Evolutionary conservation across 2,329 filamentous ascomycete species (phyloP).

Genomic region (Rasamsonia emersonii): DNA sequence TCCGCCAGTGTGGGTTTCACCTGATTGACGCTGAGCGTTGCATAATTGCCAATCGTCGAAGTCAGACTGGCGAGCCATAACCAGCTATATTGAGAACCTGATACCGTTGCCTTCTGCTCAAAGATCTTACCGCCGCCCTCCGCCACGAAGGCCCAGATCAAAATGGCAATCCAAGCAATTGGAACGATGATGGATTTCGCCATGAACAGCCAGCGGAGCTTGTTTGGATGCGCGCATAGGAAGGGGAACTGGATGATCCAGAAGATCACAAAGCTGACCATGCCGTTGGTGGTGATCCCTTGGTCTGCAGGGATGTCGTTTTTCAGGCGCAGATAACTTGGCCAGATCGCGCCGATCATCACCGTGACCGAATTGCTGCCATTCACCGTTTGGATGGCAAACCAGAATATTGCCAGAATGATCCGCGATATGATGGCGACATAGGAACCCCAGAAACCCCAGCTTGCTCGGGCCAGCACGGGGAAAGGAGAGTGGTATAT

Average conservation of each 20-base stretch:
- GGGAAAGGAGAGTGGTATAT: slow-evolving; percentile 49
- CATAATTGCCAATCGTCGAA: slow-evolving; percentile 43
- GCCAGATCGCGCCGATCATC: slow-evolving; percentile 47
- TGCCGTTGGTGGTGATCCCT: slow-evolving; percentile 39
- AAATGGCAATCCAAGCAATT: slow-evolving; percentile 52
- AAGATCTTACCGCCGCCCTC: slow-evolving; percentile 10
- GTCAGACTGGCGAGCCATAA: slow-evolving; percentile 45
- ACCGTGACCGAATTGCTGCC: slow-evolving; percentile 47
- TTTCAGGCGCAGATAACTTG: slow-evolving; percentile 27
- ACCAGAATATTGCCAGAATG: slow-evolving; percentile 53
- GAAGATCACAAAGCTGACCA: slow-evolving; percentile 38
- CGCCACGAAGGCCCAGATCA: slow-evolving; percentile 32
- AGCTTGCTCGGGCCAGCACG: slow-evolving; percentile 47
- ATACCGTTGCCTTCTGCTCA: slow-evolving; percentile 37
- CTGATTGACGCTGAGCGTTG: slow-evolving; percentile 45
- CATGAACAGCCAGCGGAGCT: slow-evolving; percentile 29
- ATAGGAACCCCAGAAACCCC: slow-evolving; percentile 51
- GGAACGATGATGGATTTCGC: slow-evolving; percentile 42
- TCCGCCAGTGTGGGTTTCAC: slow-evolving; percentile 15
- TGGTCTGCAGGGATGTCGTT: slow-evolving; percentile 33
- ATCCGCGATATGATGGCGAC: slow-evolving; percentile 46
- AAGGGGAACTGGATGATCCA: slow-evolving; percentile 39
- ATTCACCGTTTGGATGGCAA: slow-evolving; percentile 58
- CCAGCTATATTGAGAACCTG: slow-evolving; percentile 46
- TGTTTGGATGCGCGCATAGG: slow-evolving; percentile 35